phyloP scores from a whole-genome alignment of 176 grass and related monocot genomes.

The bread wheat (Triticum aestivum) region IWGSC_CS_RefSeq_v2.1 NC_057813.1:524487581-524488080 shows the following conservation, averaged over 20 bases:
- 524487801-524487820: conserved; percentile 56
- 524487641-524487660: not conserved
- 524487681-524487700: not conserved
- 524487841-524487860: conserved; percentile 22
- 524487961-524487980: not conserved
- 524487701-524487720: not conserved
- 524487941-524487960: not conserved
- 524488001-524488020: not conserved
- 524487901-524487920: not conserved
- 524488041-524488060: not conserved
- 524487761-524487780: conserved; percentile 37
- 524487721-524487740: conserved; percentile 11
- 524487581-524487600: conserved; percentile 8
- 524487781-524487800: conserved; percentile 83
- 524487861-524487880: not conserved
- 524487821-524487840: conserved; percentile 39
- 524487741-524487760: conserved; percentile 19
- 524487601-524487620: not conserved
- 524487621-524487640: not conserved
- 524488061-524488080: not conserved
- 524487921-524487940: conserved; percentile 28
- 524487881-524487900: not conserved
- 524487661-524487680: not conserved
- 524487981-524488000: not conserved
- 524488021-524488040: not conserved